Conservation (phyloP, 352 stramenopile genomes). For the Phytophthora pinifolia region DNA sequence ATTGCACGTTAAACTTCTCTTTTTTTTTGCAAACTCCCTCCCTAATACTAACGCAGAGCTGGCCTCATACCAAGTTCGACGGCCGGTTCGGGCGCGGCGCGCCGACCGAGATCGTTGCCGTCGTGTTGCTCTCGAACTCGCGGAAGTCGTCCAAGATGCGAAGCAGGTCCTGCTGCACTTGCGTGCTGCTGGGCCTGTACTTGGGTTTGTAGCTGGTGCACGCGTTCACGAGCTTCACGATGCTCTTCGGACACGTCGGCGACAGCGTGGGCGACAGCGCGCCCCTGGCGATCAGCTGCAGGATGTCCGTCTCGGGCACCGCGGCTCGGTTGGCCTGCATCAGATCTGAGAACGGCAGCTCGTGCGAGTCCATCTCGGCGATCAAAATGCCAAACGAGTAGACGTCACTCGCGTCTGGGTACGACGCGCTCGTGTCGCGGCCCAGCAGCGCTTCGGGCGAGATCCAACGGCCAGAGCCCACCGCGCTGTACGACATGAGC, state of each 20-base stretch:
- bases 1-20: too few relatives aligned
- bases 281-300: conserved; percentile 68
- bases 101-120: conserved; percentile 23
- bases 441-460: conserved; percentile 66
- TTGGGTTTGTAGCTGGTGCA: conserved; percentile 44
- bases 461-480: conserved; percentile 73
- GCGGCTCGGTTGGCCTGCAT: conserved; percentile 58
- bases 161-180: conserved; percentile 35
- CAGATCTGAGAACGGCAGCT: conserved; percentile 70
- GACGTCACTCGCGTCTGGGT: conserved; percentile 58
- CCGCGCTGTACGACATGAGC: conserved; percentile 59
- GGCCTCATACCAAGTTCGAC: conserved; percentile 34
- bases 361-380: conserved; percentile 69
- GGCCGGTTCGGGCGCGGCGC: conserved; percentile 21
- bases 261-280: conserved; percentile 61
- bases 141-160: conserved; percentile 38
- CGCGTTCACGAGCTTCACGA: conserved; percentile 46
- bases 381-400: conserved; percentile 75
- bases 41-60: not conserved
- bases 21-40: too few relatives aligned
- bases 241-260: conserved; percentile 40
- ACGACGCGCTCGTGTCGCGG: conserved; percentile 39
- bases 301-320: conserved; percentile 57
- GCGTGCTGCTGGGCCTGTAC: conserved; percentile 36
- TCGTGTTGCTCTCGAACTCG: conserved; percentile 24